Evolutionary conservation across 148 eudicot species (phyloP).

Genomic region (Rhododendron kiyosumense): DNA sequence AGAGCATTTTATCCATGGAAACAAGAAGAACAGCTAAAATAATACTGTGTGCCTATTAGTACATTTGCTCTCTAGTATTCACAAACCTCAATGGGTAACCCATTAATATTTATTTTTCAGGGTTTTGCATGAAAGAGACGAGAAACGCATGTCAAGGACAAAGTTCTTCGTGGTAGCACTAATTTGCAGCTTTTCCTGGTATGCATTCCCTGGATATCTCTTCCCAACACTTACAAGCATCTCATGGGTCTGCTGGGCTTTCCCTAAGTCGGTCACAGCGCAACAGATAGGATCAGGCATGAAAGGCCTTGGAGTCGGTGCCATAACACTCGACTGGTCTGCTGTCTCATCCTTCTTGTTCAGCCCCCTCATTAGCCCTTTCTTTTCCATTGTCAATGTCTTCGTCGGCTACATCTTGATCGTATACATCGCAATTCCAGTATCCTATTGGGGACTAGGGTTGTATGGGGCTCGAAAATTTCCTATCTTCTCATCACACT

Average conservation of each 20-base stretch:
- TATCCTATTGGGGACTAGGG: constrained; percentile 81
- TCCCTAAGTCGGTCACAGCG: constrained; percentile 75
- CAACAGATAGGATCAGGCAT: constrained; percentile 92
- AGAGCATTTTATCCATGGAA: not conserved
- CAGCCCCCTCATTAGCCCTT: constrained; percentile 82
- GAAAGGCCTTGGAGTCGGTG: constrained; percentile 77
- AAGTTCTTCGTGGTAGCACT: constrained; percentile 80
- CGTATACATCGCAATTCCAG: constrained; percentile 64
- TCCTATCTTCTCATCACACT: constrained; percentile 81
- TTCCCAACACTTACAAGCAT: constrained; percentile 72
- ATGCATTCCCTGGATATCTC: constrained; percentile 73
- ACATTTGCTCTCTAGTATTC: not conserved
- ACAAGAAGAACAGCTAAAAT: not conserved
- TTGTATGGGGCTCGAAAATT: constrained; percentile 56
- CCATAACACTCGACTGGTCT: constrained; percentile 81
- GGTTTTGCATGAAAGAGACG: constrained; percentile 83
- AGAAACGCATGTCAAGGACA: constrained; percentile 58
- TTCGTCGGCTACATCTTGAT: constrained; percentile 57
- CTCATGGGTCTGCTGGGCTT: constrained; percentile 89
- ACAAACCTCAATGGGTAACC: not conserved
- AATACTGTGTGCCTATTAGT: not conserved
- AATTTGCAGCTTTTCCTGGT: constrained; percentile 72
- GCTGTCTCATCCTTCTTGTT: constrained; percentile 71
- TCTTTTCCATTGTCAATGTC: constrained; percentile 74
- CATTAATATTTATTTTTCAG: constrained; percentile 29